Base-by-base conservation (phyloP, 2,329 filamentous ascomycete species). In the Grosmannia penicillata region DNA sequence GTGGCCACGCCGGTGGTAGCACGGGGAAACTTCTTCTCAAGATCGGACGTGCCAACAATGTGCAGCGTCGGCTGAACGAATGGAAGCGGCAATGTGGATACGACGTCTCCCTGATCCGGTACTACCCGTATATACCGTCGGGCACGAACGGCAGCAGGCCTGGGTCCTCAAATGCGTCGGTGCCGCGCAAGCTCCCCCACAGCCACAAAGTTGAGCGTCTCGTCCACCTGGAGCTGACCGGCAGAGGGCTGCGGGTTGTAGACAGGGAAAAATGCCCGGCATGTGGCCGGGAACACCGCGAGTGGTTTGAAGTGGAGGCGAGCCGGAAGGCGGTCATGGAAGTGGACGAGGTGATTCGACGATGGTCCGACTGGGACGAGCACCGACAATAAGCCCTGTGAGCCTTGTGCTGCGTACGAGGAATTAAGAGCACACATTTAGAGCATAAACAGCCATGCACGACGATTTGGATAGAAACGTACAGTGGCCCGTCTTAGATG, bases 1-100 rank as follows among this genome's bases (percentile, higher is more conserved):
- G n/a, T n/a, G n/a, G n/a, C n/a, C n/a, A n/a, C n/a, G n/a, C n/a
- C n/a, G n/a, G 46, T 6, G 41, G 56, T 50, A 39, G 39, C 18
- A 38, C 26, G 31, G 32, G 51, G 36, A 36, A 29, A 5, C 11
- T 46, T 2, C 62, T 79, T 23, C 63, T 80, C 40, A 80, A 80
- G 53, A 79, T 80, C 43, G 75, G 75, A 6, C 65, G 75, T 9
- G 74, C 75, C 6, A 66, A 75, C 47, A 98, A 98, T 51, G 87
- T 98, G 4, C 85, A 93, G 53, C 73, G 87, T 6, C 75, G 91
- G 13, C 72, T 98, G 61, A 86, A 87, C 51, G 82, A 96, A 58
- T 96, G 91, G 91, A 78, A 78, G 37, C 75, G 82, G 21, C 91
- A 98, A 60, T 98, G 91, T 56, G 85, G 84, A 1, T 86, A 95